Conservation (phyloP, 208 protist species). For the Blastocrithidia nonstop region DNA sequence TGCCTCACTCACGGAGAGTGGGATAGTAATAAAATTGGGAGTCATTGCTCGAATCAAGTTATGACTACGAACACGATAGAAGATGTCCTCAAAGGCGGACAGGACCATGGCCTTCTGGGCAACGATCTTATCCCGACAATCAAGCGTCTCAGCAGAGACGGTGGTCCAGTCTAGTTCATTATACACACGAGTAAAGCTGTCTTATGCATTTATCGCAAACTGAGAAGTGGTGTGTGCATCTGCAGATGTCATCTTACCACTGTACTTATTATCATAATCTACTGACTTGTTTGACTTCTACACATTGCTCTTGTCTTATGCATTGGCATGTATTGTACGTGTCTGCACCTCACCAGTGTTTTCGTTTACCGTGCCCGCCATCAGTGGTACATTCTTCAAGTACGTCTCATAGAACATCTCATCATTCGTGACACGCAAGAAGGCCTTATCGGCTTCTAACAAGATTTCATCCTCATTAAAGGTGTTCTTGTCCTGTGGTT, state of each 20-base stretch:
- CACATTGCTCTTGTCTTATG: constrained; percentile 1
- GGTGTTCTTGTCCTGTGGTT: constrained; percentile 12
- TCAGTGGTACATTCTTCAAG: constrained; percentile 17
- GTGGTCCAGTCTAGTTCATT: constrained; percentile 17
- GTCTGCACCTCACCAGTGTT: neutral
- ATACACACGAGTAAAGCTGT: too few species aligned
- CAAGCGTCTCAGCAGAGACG: constrained; percentile 14
- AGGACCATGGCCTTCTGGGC: constrained; percentile 24
- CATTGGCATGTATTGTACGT: constrained; percentile 3
- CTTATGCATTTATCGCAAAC: too few species aligned
- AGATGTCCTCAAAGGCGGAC: constrained; percentile 38
- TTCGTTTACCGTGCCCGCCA: constrained; percentile 5
- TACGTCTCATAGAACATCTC: constrained; percentile 72
- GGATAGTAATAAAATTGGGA: constrained; percentile 7
- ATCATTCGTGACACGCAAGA: constrained; percentile 40
- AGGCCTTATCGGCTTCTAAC: constrained; percentile 28
- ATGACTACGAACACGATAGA: constrained; percentile 64
- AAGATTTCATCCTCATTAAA: constrained; percentile 46
- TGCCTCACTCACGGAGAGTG: constrained; percentile 5
- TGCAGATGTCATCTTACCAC: too few species aligned
- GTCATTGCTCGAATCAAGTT: neutral
- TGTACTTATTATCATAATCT: neutral
- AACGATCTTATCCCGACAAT: constrained; percentile 21
- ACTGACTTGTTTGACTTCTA: neutral
- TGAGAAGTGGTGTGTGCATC: too few species aligned